Base-by-base conservation (phyloP, 148 eudicot species). In the Salicornia ramosissima region DNA sequence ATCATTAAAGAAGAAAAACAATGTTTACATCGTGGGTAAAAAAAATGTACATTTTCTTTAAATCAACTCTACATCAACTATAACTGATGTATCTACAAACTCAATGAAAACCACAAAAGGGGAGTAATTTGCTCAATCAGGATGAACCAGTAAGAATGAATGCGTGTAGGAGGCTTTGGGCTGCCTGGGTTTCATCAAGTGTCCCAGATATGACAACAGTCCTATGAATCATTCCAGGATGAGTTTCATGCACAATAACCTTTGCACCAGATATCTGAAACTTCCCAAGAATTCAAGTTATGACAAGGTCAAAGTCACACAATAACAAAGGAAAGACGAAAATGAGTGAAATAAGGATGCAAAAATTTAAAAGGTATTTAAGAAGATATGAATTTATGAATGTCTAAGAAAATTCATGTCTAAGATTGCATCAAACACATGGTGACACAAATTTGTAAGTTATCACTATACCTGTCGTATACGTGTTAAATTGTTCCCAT, bases 81-180 rank as follows among this genome's bases (percentile, higher is more conserved):
- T 40, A 56, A 31, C 29, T 28, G n/a, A 57, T 21, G 18, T 40
- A 18, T 10, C n/a, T n/a, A 25, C 5, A 8, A 57, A 57, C 34
- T 57, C 2, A 28, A 55, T 1, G 26, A 58, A 70, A 29, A 43
- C 16, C 15, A 15, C 25, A 28, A 46, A 47, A 55, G 4, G 4
- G 10, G 25, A 42, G 42, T 3, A 26, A 25, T 10, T 0, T 6
- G 45, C 46, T 87, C 18, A 19, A 18, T 49, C 83, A 84, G 63
- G 80, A 79, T 50, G 78, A 73, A 33, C 84, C 92, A 1, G 87
- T 54, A 21, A 87, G 83, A 58, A 89, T 84, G 80, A 89, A 92
- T 11, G 96, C 89, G 59, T 92, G 96, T 9, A 92, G 85, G 33
- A 92, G 96, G 74, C 91, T 92, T 75, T 92, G 96, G 50, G 97